Percentiles rank a stretch among this genome's conserved stretches.
Conservation (phyloP, 2,329 filamentous ascomycete species). For the Paraphaeosphaeria minitans region DNA sequence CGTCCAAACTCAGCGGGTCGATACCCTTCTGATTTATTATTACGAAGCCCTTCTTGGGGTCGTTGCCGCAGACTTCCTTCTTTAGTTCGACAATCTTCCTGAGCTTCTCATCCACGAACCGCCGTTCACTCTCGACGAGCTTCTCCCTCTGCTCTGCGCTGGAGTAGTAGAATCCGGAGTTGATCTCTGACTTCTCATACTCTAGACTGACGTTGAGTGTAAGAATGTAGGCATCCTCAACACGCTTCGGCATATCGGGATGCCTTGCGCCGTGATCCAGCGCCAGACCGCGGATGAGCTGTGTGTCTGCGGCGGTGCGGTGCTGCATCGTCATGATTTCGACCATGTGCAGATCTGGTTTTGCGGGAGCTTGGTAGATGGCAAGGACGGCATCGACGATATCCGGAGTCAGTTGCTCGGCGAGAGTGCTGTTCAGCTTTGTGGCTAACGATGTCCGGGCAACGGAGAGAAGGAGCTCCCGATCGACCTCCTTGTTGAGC, state of each 20-base stretch:
- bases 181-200: constrained; percentile 99
- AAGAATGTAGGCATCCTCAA: constrained; percentile 94
- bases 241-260: constrained; percentile 95
- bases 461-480: constrained; percentile 90
- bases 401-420: constrained; percentile 87
- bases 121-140: constrained; percentile 94
- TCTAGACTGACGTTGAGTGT: constrained; percentile 96
- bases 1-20: constrained; percentile 92
- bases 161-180: constrained; percentile 98
- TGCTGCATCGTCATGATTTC: constrained; percentile 99
- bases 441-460: constrained; percentile 93
- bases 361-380: constrained; percentile 86
- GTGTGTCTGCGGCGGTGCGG: constrained; percentile 91
- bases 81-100: constrained; percentile 98
- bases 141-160: constrained; percentile 97
- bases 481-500: constrained; percentile 82
- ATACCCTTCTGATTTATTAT: constrained; percentile 99
- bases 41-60: constrained; percentile 93
- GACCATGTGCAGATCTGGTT: constrained; percentile 98
- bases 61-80: constrained; percentile 93
- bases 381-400: constrained; percentile 96
- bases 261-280: constrained; percentile 95
- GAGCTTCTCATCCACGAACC: constrained; percentile 94
- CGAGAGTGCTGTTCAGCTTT: constrained; percentile 88
- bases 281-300: constrained; percentile 90